phyloP scores from a whole-genome alignment of 2,329 filamentous ascomycete species.

The Cladophialophora exuberans region DNA sequence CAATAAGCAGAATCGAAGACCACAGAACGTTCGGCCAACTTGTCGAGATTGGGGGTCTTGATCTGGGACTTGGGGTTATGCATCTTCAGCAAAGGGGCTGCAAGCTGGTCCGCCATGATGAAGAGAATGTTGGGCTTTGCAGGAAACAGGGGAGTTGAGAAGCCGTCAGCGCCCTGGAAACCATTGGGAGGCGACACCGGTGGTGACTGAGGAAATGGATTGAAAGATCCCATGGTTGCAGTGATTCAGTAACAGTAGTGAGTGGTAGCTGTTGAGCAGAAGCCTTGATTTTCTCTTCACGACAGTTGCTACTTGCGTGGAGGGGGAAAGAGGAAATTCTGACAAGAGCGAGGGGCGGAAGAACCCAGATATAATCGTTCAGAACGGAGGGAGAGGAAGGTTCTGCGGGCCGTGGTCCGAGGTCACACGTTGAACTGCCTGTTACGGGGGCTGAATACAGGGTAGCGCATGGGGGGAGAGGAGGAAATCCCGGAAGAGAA shows the following conservation, averaged over 20 bases:
- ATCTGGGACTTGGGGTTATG: constrained; percentile 88
- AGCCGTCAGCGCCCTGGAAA: constrained; percentile 30
- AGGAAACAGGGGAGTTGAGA: constrained; percentile 33
- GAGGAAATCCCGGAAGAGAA: constrained; percentile 5
- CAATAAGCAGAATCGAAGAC: constrained; percentile 95
- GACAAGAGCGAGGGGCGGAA: not conserved
- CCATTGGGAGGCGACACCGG: constrained; percentile 35
- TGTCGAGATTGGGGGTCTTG: constrained; percentile 87
- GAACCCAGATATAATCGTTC: constrained; percentile 3
- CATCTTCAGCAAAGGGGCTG: constrained; percentile 87
- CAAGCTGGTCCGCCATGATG: constrained; percentile 96
- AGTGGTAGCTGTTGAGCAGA: not conserved
- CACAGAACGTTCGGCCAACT: constrained; percentile 77
- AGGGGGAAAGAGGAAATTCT: not conserved
- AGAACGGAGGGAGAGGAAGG: constrained; percentile 5
- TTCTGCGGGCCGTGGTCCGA: too few species aligned
- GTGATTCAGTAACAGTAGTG: not conserved
- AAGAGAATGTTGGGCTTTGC: constrained; percentile 76
- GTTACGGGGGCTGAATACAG: not conserved
- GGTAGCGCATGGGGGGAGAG: not conserved
- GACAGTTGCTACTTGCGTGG: not conserved
- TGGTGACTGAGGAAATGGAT: constrained; percentile 28
- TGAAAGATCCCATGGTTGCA: constrained; percentile 30
- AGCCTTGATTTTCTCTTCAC: not conserved
- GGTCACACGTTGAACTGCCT: constrained; percentile 5